Evolutionary conservation across 768 basidiomycete species (phyloP), one percentile per base, ranked within the genome.

Genomic region (Exsudoporus frostii): DNA sequence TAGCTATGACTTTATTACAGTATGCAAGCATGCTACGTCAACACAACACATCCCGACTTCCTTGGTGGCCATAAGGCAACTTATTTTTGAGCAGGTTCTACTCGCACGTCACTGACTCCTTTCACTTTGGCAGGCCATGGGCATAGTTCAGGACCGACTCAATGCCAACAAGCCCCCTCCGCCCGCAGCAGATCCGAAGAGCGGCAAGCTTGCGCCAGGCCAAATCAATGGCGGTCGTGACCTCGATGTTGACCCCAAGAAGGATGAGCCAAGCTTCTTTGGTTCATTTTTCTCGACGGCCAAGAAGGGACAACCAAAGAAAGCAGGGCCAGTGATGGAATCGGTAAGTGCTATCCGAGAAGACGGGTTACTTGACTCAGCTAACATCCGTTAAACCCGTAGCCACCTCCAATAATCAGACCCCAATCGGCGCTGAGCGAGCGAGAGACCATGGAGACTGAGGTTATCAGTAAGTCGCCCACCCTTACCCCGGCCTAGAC

Each of bases 21-120:
- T 33, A 98, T 98, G 94, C 96, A 98, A 76, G 93, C 95, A 34
- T 96, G 93, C 70, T 99, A 98, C 68, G 88, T 99, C 64, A 99
- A 99, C 75, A 98, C 97, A 14, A 98, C 96, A 1, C 97, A 99
- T 68, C 97, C 97, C 1, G 97, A 99, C 73, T 98, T 99, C 75
- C 82, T 99, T 67, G 90, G 85, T 56, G 97, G 97, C 22, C 96
- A 99, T 75, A 94, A 88, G 74, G 88, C 79, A 50, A 36, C 65
- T 63, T 17, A 9, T 41, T 30, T 52, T 51, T 7, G 40, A 38
- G 8, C 22, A 22, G 13, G 40, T 43, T 42, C 17, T 22, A 19
- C 25, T 17, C 19, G 4, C 38, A 9, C 34, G 36, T 32, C 36
- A 43, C 50, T 50, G 41, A 54, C n/a, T 33, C n/a, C 27, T 15